A percentile compares a stretch with the other conserved stretches of the same genome.
phyloP scores from a whole-genome alignment of 2,329 filamentous ascomycete species.

The Calonectria leucothoes region DNA sequence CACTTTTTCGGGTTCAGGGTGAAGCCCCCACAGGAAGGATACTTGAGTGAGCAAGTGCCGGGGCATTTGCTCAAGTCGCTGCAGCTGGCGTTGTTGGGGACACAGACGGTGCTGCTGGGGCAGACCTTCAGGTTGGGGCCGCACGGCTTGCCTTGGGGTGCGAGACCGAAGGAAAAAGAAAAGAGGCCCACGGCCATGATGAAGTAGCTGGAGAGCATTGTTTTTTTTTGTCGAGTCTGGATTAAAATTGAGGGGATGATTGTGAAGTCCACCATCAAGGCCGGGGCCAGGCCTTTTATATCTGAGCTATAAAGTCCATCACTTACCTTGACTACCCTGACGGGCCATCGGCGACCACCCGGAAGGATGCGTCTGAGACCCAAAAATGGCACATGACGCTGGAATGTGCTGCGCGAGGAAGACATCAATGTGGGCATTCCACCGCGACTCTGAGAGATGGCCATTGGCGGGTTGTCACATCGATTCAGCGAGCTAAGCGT shows the following conservation, averaged over 20 bases:
- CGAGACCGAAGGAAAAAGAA: not conserved
- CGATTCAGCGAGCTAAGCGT: not conserved
- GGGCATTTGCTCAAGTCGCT: not conserved
- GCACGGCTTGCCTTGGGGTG: not conserved
- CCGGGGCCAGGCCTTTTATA: not conserved
- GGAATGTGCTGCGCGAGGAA: not conserved
- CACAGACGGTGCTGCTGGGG: not conserved
- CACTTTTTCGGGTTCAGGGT: not conserved
- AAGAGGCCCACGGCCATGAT: not conserved
- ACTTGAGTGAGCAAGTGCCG: not conserved
- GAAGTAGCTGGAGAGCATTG: not conserved
- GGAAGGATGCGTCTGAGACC: not conserved
- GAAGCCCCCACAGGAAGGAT: not conserved
- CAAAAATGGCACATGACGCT: not conserved
- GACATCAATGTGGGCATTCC: not conserved
- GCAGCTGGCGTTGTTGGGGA: not conserved
- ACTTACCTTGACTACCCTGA: not conserved
- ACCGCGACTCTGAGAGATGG: not conserved
- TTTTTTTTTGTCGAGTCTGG: too few relatives aligned
- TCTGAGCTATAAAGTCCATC: not conserved
- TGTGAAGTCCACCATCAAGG: not conserved
- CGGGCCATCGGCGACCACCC: not conserved
- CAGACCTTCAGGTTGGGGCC: not conserved
- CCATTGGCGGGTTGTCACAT: not conserved
- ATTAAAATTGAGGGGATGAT: too few relatives aligned